phyloP scores from a whole-genome alignment of 148 eudicot genomes.

The Rhododendron molle region DNA sequence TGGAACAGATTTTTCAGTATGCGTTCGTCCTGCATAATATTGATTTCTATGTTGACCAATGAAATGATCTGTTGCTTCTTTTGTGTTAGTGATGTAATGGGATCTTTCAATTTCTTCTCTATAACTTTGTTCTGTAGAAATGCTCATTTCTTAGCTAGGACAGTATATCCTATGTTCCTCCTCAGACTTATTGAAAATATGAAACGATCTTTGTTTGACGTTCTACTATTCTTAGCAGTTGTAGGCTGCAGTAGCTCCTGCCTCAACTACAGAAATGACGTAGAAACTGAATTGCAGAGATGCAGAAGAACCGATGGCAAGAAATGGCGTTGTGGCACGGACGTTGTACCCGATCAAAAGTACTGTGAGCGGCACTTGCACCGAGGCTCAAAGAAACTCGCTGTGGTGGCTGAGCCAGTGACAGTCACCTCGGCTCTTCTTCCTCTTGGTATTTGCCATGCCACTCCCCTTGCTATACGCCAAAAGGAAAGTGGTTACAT shows the following conservation, averaged over 20 bases:
- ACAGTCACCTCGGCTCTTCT: constrained; percentile 9
- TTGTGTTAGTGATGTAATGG: neutral
- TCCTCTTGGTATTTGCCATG: neutral
- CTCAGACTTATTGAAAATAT: neutral
- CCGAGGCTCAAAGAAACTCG: constrained; percentile 40
- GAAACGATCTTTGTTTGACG: neutral
- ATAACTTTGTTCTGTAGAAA: neutral
- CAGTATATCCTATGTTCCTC: neutral
- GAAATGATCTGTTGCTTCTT: neutral
- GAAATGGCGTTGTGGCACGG: constrained; percentile 46
- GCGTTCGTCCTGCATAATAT: neutral
- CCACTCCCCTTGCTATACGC: constrained; percentile 8
- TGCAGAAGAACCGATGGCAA: constrained; percentile 65
- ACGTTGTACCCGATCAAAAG: constrained; percentile 35
- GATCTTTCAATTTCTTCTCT: neutral
- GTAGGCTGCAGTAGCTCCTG: neutral
- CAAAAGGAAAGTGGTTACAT: neutral
- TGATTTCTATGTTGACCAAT: neutral
- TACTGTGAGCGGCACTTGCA: constrained; percentile 46
- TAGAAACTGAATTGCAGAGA: constrained; percentile 24
- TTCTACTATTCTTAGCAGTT: neutral
- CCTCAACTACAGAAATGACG: neutral
- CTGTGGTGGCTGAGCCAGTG: neutral
- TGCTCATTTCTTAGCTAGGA: neutral
- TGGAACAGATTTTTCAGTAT: neutral